Percentiles rank a stretch among this genome's conserved stretches.
phyloP scores from a whole-genome alignment of 1,139 yeast species.

The Hansenula sp. region DNA sequence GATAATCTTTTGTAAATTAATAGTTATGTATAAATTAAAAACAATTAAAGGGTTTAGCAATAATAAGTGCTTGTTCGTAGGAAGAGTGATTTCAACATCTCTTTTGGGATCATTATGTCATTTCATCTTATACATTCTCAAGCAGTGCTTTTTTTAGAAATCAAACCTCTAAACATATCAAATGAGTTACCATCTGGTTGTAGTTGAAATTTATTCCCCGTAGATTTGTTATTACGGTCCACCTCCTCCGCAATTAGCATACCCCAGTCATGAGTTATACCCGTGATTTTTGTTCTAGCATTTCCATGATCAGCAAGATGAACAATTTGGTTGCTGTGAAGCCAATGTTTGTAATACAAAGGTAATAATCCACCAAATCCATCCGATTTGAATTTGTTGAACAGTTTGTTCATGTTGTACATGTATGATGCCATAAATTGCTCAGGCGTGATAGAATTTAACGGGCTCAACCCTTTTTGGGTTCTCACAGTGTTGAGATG shows the following conservation, averaged over 20 bases:
- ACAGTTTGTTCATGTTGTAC: conserved; percentile 59
- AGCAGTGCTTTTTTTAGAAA: conserved; percentile 50
- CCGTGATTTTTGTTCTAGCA: conserved; percentile 62
- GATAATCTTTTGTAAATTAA: neutral
- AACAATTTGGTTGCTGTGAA: conserved; percentile 69
- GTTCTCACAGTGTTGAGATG: conserved; percentile 51
- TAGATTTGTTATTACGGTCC: conserved; percentile 35
- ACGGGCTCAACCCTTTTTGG: conserved; percentile 32
- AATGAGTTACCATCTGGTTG: conserved; percentile 98
- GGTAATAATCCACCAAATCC: conserved; percentile 74
- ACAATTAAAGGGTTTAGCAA: neutral
- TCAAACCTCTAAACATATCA: conserved; percentile 88
- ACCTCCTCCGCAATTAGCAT: conserved; percentile 72
- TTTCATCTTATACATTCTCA: neutral
- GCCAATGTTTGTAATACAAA: conserved; percentile 79
- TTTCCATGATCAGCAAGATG: conserved; percentile 44
- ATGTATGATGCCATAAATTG: conserved; percentile 65
- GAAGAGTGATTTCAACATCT: too few species aligned
- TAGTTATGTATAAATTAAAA: neutral
- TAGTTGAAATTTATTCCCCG: conserved; percentile 58
- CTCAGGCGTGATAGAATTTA: conserved; percentile 60
- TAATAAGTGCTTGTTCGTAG: too few species aligned
- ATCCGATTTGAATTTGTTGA: conserved; percentile 50
- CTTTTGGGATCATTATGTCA: too few species aligned
- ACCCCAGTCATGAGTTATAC: conserved; percentile 85